A percentile compares a stretch with the other conserved stretches of the same genome.
Conservation (phyloP, 83 land plant genomes). For the Picea mariana region DNA sequence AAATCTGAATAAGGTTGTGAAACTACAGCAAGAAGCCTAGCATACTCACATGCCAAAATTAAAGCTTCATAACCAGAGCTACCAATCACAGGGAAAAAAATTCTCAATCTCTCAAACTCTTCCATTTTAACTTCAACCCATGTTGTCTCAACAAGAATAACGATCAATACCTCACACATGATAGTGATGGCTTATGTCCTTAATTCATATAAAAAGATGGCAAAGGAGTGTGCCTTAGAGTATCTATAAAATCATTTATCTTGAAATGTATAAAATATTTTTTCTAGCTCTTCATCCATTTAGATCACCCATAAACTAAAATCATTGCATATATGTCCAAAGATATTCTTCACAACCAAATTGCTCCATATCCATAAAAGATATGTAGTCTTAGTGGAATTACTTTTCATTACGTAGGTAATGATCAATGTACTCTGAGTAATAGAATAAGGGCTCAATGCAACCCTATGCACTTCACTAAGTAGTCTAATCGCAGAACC, state of each 20-base stretch:
- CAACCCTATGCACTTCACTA: no score
- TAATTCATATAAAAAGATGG: conserved; percentile 31
- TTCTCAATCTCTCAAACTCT: conserved; percentile 40
- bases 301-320: conserved; percentile 79
- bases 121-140: conserved; percentile 52
- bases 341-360: conserved; percentile 71
- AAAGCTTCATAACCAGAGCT: conserved; percentile 45
- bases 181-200: conserved; percentile 15
- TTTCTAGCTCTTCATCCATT: conserved; percentile 39
- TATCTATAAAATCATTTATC: conserved; percentile 40
- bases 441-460: conserved; percentile 13
- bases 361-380: conserved; percentile 67
- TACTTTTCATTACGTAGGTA: conserved; percentile 65
- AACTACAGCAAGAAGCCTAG: conserved; percentile 45
- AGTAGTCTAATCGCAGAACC: no score
- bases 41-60: conserved; percentile 43
- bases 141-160: conserved; percentile 45
- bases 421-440: conserved; percentile 92
- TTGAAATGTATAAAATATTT: conserved; percentile 52
- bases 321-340: conserved; percentile 97
- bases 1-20: conserved; percentile 66
- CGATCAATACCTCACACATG: conserved; percentile 43
- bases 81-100: background rate
- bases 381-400: conserved; percentile 59
- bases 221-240: conserved; percentile 27